A percentile compares a stretch with the other conserved stretches of the same genome.
Conservation (phyloP, 495 filamentous ascomycete genomes). For the Penicillium psychrofluorescens region DNA sequence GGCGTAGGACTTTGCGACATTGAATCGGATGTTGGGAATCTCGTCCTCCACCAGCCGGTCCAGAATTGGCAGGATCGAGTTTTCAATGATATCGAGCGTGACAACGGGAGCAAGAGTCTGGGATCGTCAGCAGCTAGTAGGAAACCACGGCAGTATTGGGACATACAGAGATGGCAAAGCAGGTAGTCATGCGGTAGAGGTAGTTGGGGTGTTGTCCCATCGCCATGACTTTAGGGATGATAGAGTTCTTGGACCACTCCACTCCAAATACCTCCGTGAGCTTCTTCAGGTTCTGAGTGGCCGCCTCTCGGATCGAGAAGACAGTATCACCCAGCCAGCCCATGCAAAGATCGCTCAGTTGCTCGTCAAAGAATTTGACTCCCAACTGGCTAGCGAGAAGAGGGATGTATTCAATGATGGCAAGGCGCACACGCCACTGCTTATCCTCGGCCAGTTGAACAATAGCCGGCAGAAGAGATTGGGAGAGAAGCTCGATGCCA, state of each 20-base stretch:
- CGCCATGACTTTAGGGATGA: conserved; percentile 95
- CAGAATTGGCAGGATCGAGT: conserved; percentile 90
- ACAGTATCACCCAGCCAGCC: conserved; percentile 98
- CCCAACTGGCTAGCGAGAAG: conserved; percentile 92
- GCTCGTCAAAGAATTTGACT: conserved; percentile 97
- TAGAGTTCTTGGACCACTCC: conserved; percentile 94
- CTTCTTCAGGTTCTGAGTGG: conserved; percentile 95
- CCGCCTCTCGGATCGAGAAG: conserved; percentile 95
- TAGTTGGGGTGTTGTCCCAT: conserved; percentile 99
- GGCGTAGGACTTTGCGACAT: conserved; percentile 94
- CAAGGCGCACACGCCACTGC: conserved; percentile 96
- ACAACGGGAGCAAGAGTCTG: conserved; percentile 92
- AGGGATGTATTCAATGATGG: conserved; percentile 98
- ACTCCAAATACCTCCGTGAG: conserved; percentile 97
- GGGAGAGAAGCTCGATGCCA: conserved; percentile 92
- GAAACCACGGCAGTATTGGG: not conserved
- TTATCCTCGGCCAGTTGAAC: conserved; percentile 97
- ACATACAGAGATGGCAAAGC: conserved; percentile 93
- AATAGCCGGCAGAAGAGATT: conserved; percentile 95
- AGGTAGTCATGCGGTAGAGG: conserved; percentile 98
- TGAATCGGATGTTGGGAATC: conserved; percentile 98
- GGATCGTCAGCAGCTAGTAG: conserved; percentile 19
- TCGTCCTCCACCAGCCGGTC: conserved; percentile 86
- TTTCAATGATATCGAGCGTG: conserved; percentile 82
- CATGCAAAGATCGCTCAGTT: conserved; percentile 93